Conservation (phyloP, 2,329 filamentous ascomycete genomes). For the Waltergamsia citrina region DNA sequence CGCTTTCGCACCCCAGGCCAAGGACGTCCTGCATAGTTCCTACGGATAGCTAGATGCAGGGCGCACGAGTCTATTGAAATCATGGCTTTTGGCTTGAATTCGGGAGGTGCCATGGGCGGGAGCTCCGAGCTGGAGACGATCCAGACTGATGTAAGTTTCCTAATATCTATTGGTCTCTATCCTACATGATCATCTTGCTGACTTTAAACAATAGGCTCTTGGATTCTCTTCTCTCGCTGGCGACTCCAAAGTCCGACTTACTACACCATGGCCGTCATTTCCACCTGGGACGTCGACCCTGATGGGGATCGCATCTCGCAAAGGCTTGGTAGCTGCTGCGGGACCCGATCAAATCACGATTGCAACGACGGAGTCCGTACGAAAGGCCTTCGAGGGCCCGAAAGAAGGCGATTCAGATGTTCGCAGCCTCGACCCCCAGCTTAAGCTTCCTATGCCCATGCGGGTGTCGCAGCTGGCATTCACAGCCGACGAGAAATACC, state of each 20-base stretch:
- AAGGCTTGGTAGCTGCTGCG: constrained; percentile 78
- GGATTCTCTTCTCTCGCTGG: constrained; percentile 74
- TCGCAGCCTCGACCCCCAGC: constrained; percentile 62
- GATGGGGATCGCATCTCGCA: constrained; percentile 69
- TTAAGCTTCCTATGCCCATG: constrained; percentile 61
- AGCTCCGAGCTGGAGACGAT: constrained; percentile 61
- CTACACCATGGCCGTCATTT: constrained; percentile 66
- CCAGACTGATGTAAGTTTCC: constrained; percentile 60
- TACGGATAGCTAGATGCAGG: too few species aligned
- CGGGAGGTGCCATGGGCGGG: constrained; percentile 32
- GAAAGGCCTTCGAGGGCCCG: constrained; percentile 59
- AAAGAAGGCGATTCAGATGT: constrained; percentile 54
- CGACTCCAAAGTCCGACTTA: constrained; percentile 75
- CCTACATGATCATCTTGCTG: constrained; percentile 2
- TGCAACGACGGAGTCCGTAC: constrained; percentile 66
- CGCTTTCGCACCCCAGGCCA: too few species aligned
- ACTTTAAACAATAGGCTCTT: constrained; percentile 40
- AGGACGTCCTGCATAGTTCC: too few species aligned
- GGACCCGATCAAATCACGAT: constrained; percentile 73
- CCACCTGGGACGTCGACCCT: constrained; percentile 75
- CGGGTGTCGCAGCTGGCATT: constrained; percentile 85
- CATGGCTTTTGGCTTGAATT: constrained; percentile 59
- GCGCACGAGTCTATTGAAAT: too few species aligned
- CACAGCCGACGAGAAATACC: constrained; percentile 76
- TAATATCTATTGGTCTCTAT: constrained; percentile 3